Evolutionary conservation across 495 filamentous ascomycete species (phyloP).

Genomic region (Daldinia childiae): DNA sequence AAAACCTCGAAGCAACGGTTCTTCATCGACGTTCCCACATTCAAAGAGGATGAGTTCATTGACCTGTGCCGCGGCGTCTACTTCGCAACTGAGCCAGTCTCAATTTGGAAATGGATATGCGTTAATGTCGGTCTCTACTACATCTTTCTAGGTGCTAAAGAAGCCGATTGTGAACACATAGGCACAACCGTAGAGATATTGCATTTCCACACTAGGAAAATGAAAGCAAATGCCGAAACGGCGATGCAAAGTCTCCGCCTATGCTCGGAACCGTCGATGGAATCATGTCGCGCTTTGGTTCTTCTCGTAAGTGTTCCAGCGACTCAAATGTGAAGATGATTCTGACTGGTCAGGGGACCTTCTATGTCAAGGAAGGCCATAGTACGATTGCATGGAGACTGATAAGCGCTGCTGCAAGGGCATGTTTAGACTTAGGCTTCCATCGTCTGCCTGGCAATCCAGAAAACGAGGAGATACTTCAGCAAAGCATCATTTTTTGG

Average conservation of each 20-base stretch:
- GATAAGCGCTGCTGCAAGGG: conserved; percentile 34
- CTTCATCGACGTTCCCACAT: conserved; percentile 43
- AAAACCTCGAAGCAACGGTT: conserved; percentile 36
- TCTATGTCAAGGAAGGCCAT: conserved; percentile 42
- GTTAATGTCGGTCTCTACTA: conserved; percentile 66
- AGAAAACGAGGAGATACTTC: conserved; percentile 33
- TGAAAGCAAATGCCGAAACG: conserved; percentile 29
- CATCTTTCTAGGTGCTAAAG: conserved; percentile 55
- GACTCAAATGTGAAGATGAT: not conserved
- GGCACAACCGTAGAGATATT: conserved; percentile 27
- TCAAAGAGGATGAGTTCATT: conserved; percentile 61
- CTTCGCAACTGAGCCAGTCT: conserved; percentile 66
- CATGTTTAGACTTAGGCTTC: conserved; percentile 36
- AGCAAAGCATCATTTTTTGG: conserved; percentile 64
- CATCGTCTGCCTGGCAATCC: conserved; percentile 46
- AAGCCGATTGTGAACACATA: conserved; percentile 12
- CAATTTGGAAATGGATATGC: conserved; percentile 63
- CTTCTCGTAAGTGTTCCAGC: conserved; percentile 32
- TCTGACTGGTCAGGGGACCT: conserved; percentile 29
- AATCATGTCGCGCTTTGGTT: conserved; percentile 42
- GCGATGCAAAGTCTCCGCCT: conserved; percentile 36
- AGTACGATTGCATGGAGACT: conserved; percentile 42
- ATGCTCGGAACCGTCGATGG: conserved; percentile 42
- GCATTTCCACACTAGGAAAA: conserved; percentile 18
- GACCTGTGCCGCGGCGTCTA: conserved; percentile 66